Evolutionary conservation across 78 protist species (phyloP), one percentile per base, ranked within the genome.

Genomic region (Dictyostelium brefeldianum): DNA sequence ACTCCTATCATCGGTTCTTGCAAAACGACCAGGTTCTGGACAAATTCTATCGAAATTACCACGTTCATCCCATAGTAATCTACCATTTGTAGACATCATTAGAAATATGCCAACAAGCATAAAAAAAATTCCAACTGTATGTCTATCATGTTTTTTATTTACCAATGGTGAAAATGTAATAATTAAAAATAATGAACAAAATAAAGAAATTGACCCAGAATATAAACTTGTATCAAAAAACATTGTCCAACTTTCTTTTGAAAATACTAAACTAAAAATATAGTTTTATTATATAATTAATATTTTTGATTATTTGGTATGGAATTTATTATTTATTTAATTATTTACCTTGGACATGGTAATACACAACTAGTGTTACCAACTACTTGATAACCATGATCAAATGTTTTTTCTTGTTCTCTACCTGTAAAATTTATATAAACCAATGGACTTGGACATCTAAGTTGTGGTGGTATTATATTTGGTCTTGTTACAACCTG

Each of bases 401-500:
- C 27, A 36, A 36, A 36, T 36, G 43, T 3, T 57, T 4, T 20
- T 36, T 79, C 84, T 5, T 25, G 20, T 5, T 64, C 62, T 31
- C 79, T 81, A 50, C 51, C 53, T 6, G 89, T 80, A 3, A 71
- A 80, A 25, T 80, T 80, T 48, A 73, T 80, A 22, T 12, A 59
- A 10, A 80, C 4, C 14, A 80, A 48, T 46, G 69, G 57, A 17
- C 17, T 8, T 3, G 87, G 87, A n/a, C 87, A 80, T 25, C 43
- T 36, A 3, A 36, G 2, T 36, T 36, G 43, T 36, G 43, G 43
- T 36, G 43, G 43, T 36, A 36, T 36, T 3, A 36, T 36, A 36
- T 36, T 36, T 36, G 43, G 43, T 36, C 43, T 36, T 36, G 43
- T 36, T 2, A 36, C 43, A 36, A 3, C 2, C 2, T 36, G 43